phyloP scores from a whole-genome alignment of 2,329 filamentous ascomycete genomes.

The Aspergillus tubingensis region DNA sequence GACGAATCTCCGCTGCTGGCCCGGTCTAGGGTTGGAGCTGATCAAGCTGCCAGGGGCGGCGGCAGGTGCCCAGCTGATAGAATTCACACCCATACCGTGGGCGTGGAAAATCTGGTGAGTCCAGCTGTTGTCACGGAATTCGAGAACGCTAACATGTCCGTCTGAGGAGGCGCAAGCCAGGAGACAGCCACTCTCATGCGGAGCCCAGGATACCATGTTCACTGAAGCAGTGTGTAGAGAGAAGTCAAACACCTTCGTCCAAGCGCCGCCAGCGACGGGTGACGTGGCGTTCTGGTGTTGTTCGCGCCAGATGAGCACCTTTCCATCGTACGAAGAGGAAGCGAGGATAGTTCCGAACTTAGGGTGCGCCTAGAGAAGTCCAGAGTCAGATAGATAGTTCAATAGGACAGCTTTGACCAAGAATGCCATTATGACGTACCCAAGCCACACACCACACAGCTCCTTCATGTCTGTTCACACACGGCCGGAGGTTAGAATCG shows the following conservation, averaged over 20 bases:
- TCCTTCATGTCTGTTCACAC: slow-evolving; percentile 75
- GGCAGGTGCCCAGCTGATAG: slow-evolving; percentile 90
- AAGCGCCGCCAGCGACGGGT: slow-evolving; percentile 55
- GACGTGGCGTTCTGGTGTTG: slow-evolving; percentile 52
- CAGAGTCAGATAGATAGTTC: not conserved
- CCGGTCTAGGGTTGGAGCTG: slow-evolving; percentile 65
- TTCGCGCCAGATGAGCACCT: slow-evolving; percentile 98
- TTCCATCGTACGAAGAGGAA: slow-evolving; percentile 93
- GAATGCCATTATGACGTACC: slow-evolving; percentile 48
- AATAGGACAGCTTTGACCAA: not conserved
- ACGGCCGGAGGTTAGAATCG: not conserved
- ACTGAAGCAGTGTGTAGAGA: slow-evolving; percentile 92
- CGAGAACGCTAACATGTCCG: slow-evolving; percentile 88
- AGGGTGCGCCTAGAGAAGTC: slow-evolving; percentile 69
- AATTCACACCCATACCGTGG: slow-evolving; percentile 92
- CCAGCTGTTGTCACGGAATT: slow-evolving; percentile 96
- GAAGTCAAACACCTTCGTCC: slow-evolving; percentile 90
- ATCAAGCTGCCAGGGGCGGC: slow-evolving; percentile 81
- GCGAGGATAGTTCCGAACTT: slow-evolving; percentile 98
- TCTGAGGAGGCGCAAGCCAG: slow-evolving; percentile 94
- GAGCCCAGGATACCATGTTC: slow-evolving; percentile 97
- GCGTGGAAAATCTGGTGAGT: slow-evolving; percentile 86
- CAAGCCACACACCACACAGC: slow-evolving; percentile 97
- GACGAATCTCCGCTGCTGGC: slow-evolving; percentile 78
- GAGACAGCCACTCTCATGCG: slow-evolving; percentile 91